Base-by-base conservation (phyloP, 805 yeast genomes). In the Blastobotrys peoriensis region DNA sequence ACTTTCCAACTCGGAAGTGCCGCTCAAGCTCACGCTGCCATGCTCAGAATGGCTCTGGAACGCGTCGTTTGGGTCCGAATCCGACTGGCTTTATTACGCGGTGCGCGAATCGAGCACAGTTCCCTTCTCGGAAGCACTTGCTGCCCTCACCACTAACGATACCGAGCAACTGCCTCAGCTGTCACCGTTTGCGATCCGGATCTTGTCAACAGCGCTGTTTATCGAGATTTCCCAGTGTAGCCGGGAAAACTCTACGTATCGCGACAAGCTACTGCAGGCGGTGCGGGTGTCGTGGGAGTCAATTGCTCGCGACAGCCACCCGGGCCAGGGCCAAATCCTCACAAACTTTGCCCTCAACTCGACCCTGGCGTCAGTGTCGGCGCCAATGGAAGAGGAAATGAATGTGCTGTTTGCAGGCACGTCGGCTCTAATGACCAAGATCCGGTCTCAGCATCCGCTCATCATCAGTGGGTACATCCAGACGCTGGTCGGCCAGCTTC, bases 1-100 rank as follows among this genome's bases (percentile, higher is more conserved):
- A 8, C 43, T 60, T 22, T 25, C 49, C 35, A 52, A 49, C 44
- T 36, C 43, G n/a, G 47, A 51, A n/a, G 38, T 52, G 22, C 53
- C 54, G n/a, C 40, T 36, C 9, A 45, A 47, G 33, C 38, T 57
- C 10, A 44, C 50, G 15, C 47, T 63, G 23, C 67, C 67, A 4
- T 59, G 65, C 45, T 53, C 60, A 4, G 67, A 63, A 45, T 41
- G 42, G 4, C 47, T 55, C 10, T 62, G 67, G 67, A 55, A 54
- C 43, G 46, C 58, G 16, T 36, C 55, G 3, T 54, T 56, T 17
- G 30, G 25, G 30, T 33, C 41, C 16, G 57, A 54, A 36, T 45
- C 46, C 4, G 57, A 48, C 27, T 57, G 62, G 62, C 25, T 43
- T 15, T 43, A 48, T 25, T 35, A 46, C 13, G 35, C 34, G 28